Evolutionary conservation across 345 rosid species (phyloP), one percentile per base, ranked within the genome.

Genomic region (Populus davidiana): DNA sequence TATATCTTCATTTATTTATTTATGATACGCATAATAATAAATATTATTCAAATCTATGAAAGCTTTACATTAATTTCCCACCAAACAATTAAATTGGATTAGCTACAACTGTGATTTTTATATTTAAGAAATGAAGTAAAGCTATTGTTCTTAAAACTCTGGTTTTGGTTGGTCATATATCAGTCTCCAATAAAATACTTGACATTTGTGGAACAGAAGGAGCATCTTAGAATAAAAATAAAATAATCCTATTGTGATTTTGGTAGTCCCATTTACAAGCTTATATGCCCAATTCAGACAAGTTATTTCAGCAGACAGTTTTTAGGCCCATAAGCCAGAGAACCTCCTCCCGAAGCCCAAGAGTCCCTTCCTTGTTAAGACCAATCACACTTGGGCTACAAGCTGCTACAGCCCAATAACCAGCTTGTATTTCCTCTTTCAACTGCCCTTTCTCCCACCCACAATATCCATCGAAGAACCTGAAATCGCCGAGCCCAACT

Each of bases 311-410:
- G 88, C 88, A 80, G 47, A 89, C 97, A 70, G 88, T 92, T 78
- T 71, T 87, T 29, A 86, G 91, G 61, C 88, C 92, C 75, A 90
- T 75, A 50, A 95, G 96, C 74, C 90, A 82, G 52, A 84, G 83
- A 78, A 92, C 78, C 78, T 95, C 96, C 47, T 91, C 95, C 97
- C 98, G 88, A 31, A 95, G 98, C 81, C 92, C 90, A 59, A 72
- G 71, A 41, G 73, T 83, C 12, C 86, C 83, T 0, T 81, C 82
- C 78, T 69, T 68, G 33, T 83, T 78, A 18, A 90, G 88, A 79
- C 97, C 94, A 70, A 87, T 79, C 14, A 78, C 77, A 70, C 66
- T 65, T 23, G 79, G 65, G 73, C 81, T 78, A 44, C 77, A 82
- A 8, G 85, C 85, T 16, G 79, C 81, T 7, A 75, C 35, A 5